Conservation (phyloP, 768 basidiomycete genomes). For the Tricholoma sp. region DNA sequence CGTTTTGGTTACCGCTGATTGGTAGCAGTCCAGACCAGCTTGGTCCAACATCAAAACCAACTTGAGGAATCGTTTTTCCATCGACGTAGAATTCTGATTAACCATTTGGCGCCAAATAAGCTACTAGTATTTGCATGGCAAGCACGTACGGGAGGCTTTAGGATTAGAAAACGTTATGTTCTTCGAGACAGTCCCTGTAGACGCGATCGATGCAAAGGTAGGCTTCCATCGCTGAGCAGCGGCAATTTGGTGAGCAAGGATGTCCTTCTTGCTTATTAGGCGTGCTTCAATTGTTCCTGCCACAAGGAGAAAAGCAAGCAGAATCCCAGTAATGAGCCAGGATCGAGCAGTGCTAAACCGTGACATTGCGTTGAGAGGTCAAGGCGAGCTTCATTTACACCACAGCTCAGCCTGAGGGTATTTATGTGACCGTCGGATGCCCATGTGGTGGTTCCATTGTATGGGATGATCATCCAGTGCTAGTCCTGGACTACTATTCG, state of each 20-base stretch:
- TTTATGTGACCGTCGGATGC: neutral
- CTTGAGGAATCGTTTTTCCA: slow-evolving; percentile 58
- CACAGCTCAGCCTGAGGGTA: no score
- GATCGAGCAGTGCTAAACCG: neutral
- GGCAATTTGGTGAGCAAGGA: slow-evolving; percentile 40
- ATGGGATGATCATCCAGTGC: no score
- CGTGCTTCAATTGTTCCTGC: slow-evolving; percentile 19
- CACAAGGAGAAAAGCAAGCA: slow-evolving; percentile 10
- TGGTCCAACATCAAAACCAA: slow-evolving; percentile 70
- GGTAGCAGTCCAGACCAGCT: slow-evolving; percentile 74
- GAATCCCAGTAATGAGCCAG: slow-evolving; percentile 13
- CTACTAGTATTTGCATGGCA: no score
- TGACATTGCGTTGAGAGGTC: neutral
- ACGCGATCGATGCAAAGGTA: slow-evolving; percentile 9
- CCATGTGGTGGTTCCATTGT: neutral
- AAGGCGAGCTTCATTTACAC: neutral
- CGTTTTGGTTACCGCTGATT: slow-evolving; percentile 53
- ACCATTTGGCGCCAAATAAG: neutral
- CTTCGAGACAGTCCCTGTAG: slow-evolving; percentile 26
- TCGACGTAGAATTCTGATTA: slow-evolving; percentile 63
- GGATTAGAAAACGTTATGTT: slow-evolving; percentile 73
- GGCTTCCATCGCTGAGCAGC: slow-evolving; percentile 39
- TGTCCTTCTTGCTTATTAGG: slow-evolving; percentile 35
- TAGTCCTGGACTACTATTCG: no score
- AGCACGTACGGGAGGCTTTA: slow-evolving; percentile 48